These are phyloP conservation scores for Candida sanyaensis DNA, from an alignment of 1,139 yeast genomes.

Conservation along the genomic window DNA sequence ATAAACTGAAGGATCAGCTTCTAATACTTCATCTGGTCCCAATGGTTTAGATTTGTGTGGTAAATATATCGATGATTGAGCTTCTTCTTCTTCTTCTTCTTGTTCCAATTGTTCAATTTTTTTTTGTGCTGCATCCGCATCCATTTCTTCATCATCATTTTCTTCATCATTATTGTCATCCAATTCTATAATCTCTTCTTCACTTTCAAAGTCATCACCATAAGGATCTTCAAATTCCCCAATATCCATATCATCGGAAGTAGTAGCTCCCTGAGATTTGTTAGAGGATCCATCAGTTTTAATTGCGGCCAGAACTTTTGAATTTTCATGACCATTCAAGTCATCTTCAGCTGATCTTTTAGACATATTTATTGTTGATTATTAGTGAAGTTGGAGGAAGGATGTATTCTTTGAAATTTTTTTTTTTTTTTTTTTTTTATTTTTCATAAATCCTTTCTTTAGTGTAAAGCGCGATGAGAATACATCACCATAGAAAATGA, in stretches of 20 bases:
- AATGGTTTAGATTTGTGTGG: constrained; percentile 88
- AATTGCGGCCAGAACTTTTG: constrained; percentile 21
- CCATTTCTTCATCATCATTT: constrained; percentile 54
- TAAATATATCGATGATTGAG: constrained; percentile 56
- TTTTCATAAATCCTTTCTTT: neutral
- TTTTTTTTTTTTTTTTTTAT: neutral
- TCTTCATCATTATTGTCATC: constrained; percentile 70
- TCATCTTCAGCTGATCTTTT: constrained; percentile 57
- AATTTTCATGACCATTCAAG: constrained; percentile 29
- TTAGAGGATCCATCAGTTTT: constrained; percentile 33
- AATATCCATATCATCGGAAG: constrained; percentile 57
- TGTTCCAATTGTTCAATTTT: constrained; percentile 33
- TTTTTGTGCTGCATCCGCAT: constrained; percentile 28
- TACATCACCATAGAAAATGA: neutral
- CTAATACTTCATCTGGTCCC: constrained; percentile 94
- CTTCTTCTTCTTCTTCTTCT: constrained; percentile 28
- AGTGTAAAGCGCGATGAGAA: constrained; percentile 5
- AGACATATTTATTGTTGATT: constrained; percentile 45
- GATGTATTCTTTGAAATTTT: neutral
- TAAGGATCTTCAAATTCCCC: constrained; percentile 95
- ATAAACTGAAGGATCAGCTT: constrained; percentile 94
- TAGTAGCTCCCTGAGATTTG: constrained; percentile 30
- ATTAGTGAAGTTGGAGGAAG: too few relatives aligned
- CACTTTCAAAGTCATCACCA: constrained; percentile 94
- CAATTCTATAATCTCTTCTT: constrained; percentile 81